Conservation (phyloP, 106 monocot genomes). For the Apostasia shenzhenica region DNA sequence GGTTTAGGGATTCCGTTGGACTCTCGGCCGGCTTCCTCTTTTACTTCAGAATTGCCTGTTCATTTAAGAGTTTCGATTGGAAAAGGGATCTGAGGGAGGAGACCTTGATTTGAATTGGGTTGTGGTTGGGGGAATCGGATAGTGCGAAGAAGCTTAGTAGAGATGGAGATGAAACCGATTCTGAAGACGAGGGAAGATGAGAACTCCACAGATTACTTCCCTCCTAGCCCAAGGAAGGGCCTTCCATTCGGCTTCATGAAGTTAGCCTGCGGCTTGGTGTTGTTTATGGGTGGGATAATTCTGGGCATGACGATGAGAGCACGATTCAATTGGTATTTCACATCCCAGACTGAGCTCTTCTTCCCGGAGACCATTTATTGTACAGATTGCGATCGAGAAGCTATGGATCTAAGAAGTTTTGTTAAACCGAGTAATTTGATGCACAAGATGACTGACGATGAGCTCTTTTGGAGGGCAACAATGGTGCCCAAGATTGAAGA, state of each 20-base stretch:
- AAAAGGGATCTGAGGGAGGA: not conserved
- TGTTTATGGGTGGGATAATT: slow-evolving; percentile 60
- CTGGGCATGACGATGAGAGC: slow-evolving; percentile 48
- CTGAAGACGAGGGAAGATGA: slow-evolving; percentile 10
- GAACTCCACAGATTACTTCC: slow-evolving; percentile 7
- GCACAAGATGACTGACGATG: slow-evolving; percentile 21
- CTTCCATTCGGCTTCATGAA: slow-evolving; percentile 26
- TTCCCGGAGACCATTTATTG: slow-evolving; percentile 30
- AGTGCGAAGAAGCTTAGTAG: not conserved
- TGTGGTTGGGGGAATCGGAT: not conserved
- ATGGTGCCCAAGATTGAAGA: slow-evolving; percentile 16
- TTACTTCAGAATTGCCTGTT: not conserved
- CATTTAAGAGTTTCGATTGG: not conserved
- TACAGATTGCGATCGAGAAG: slow-evolving; percentile 1
- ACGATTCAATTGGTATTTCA: slow-evolving; percentile 43
- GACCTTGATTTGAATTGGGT: not conserved
- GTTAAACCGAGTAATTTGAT: slow-evolving; percentile 7
- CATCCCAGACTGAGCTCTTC: slow-evolving; percentile 35
- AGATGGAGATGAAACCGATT: slow-evolving; percentile 11
- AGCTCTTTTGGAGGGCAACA: slow-evolving; percentile 26
- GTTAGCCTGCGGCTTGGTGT: slow-evolving; percentile 27
- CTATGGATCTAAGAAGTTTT: slow-evolving; percentile 4
- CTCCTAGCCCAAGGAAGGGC: slow-evolving; percentile 21
- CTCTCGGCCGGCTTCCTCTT: not conserved
- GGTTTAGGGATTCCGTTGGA: not conserved